Base-by-base conservation (phyloP, 306 rosid genomes). In the Cajanus cajan region DNA sequence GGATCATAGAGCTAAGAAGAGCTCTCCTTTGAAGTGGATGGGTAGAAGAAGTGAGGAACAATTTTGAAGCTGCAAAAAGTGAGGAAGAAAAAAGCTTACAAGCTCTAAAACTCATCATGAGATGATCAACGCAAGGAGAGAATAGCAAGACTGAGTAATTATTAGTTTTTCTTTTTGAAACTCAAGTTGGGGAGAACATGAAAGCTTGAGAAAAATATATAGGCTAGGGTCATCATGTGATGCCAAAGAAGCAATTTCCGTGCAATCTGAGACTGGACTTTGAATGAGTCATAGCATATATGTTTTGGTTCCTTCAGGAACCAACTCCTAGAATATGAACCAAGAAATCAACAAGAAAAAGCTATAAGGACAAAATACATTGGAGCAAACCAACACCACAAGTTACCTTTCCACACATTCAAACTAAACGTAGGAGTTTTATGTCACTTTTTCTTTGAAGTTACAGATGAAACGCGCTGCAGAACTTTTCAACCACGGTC, bases 91-190 rank as follows among this genome's bases (percentile, higher is more conserved):
- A 31, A 5, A 81, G 45, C 61, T 68, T 75, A 73, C 24, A 8
- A 48, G 82, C 81, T 81, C 89, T 79, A 31, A 71, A 50, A 41
- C 78, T 79, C 81, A 86, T 80, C 74, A 89, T 82, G 40, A 73
- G 64, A 40, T 37, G 9, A 68, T 63, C 52, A 70, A 64, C 55
- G 50, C 33, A 75, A 31, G 3, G 31, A 28, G 50, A 33, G 65
- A 69, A 80, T 8, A 41, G 12, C 9, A 40, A 21, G 52, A 64
- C 22, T 3, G 11, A 18, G 65, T 24, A 8, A 57, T 75, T 4
- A 44, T 52, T 64, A 39, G 12, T 13, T 51, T 52, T 44, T 28
- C 6, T 39, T 0, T 34, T 0, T 34, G 58, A 41, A 57, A 74
- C 37, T 50, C 1, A 19, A 43, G 43, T 1, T 78, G 51, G 8